Evolutionary conservation across 805 yeast species (phyloP).

Genomic region (Starmerella bacillaris): DNA sequence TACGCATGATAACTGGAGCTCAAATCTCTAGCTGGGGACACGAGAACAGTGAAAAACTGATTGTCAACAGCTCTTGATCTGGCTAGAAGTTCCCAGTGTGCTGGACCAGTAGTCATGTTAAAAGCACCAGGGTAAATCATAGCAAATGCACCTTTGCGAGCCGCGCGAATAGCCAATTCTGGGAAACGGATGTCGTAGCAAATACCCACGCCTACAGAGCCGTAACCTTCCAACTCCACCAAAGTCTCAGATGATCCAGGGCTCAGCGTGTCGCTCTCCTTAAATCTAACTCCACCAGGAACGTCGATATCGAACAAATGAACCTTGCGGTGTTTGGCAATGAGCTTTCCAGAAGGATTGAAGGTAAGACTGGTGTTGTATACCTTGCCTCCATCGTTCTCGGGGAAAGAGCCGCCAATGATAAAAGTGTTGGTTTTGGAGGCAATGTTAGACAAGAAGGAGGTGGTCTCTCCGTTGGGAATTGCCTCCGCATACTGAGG

Average conservation of each 20-base stretch:
- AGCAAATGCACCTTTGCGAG: conserved; percentile 52
- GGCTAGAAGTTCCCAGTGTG: conserved; percentile 74
- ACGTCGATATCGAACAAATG: conserved; percentile 87
- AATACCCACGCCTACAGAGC: conserved; percentile 43
- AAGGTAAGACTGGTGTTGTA: conserved; percentile 66
- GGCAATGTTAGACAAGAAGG: conserved; percentile 50
- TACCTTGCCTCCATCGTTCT: conserved; percentile 35
- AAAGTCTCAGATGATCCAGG: conserved; percentile 76
- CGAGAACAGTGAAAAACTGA: conserved; percentile 68
- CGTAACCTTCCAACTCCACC: conserved; percentile 43
- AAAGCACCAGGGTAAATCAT: conserved; percentile 84
- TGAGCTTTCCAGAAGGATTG: conserved; percentile 48
- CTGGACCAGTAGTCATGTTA: conserved; percentile 78
- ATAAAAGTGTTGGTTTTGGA: conserved; percentile 40
- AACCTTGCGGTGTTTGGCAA: conserved; percentile 78
- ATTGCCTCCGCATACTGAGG: conserved; percentile 76
- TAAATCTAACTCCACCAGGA: conserved; percentile 76
- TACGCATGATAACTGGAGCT: conserved; percentile 65
- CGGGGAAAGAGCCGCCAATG: conserved; percentile 90
- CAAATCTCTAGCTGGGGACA: conserved; percentile 55
- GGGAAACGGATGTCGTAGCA: conserved; percentile 93
- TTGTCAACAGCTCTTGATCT: conserved; percentile 77
- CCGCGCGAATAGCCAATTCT: conserved; percentile 46
- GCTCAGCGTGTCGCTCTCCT: conserved; percentile 56
- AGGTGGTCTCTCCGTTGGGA: conserved; percentile 49